Evolutionary conservation across 306 rosid genomes (phyloP).

Genomic region (Morella rubra): DNA sequence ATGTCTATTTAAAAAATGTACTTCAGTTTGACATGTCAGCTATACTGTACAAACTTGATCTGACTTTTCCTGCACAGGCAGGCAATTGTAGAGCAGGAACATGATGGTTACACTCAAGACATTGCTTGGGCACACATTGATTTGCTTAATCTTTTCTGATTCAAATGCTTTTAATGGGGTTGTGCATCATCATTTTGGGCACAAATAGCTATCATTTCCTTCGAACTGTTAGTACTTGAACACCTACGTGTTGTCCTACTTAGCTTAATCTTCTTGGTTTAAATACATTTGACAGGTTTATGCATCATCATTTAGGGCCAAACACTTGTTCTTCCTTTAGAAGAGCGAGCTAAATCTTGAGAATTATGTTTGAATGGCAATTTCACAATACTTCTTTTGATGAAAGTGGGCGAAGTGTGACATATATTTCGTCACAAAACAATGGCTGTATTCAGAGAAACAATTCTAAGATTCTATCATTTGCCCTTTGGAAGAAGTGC

Average conservation of each 20-base stretch:
- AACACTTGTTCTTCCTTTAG: background rate
- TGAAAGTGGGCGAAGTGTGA: background rate
- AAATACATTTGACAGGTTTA: background rate
- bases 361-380: background rate
- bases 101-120: background rate
- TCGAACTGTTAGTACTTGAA: background rate
- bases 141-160: background rate
- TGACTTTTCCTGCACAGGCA: background rate
- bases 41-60: background rate
- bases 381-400: background rate
- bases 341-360: background rate
- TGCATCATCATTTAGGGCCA: background rate
- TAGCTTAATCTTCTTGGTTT: background rate
- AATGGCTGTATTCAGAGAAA: too few species aligned
- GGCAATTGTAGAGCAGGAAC: background rate
- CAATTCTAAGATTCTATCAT: too few species aligned
- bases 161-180: background rate
- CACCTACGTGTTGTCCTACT: background rate
- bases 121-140: background rate
- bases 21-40: background rate
- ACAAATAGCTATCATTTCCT: background rate
- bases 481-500: background rate
- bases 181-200: background rate
- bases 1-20: background rate
- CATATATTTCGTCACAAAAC: background rate